Evolutionary conservation across 495 filamentous ascomycete species (phyloP), one percentile per base, ranked within the genome.

Genomic region (Penicillium odoratum): DNA sequence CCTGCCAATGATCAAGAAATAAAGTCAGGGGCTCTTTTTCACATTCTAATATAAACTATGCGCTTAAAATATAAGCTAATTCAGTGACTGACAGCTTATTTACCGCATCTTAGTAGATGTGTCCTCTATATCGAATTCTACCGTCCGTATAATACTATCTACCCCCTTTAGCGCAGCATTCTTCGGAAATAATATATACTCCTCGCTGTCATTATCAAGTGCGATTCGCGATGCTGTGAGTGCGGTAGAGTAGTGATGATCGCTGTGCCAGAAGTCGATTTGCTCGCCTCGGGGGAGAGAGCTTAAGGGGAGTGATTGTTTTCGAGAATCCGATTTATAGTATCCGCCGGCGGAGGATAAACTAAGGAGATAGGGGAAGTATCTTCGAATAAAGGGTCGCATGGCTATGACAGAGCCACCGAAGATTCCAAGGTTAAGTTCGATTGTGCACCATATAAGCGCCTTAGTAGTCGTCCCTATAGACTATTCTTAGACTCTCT

Each of bases 381-480:
- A 73, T 53, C 56, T 60, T 30, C 71, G 65, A 11, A 71, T 53
- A 25, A 75, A 74, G 0, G 70, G 72, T 36, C 69, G 57, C 48
- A 74, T 60, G 7, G 68, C 70, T 36, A 70, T 74, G 5, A 74
- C 62, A 53, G 67, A 72, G 49, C 69, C 71, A 26, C 70, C 69
- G 44, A 60, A 61, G n/a, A 75, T 71, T n/a, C 67, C 66, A 1
- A 75, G 62, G 40, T 75, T 75, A 7, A 70, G 53, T 51, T 75
- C 73, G 52, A 74, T 69, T 0, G 58, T 57, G 21, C 71, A 71
- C 69, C 67, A 70, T 64, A 66, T 64, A 0, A 71, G 59, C 3
- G 69, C 66, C 28, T 69, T 49, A 8, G 64, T 68, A 4, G 69
- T 70, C 1, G 53, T 36, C 70, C 70, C 70, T 73, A 29, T 42